Conservation (phyloP, 1,139 yeast species). For the Blastobotrys proliferans region DNA sequence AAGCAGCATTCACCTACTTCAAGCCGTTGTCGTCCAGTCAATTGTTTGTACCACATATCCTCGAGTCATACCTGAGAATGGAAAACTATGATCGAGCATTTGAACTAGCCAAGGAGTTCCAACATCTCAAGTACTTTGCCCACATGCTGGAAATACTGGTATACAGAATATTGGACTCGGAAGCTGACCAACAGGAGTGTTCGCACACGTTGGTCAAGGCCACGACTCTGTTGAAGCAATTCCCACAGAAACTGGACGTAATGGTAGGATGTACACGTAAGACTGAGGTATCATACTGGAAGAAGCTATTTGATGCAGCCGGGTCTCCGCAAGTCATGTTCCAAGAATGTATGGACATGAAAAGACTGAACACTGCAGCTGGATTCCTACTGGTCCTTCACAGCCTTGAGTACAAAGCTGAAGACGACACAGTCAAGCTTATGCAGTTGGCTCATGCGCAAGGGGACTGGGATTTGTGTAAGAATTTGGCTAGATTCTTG, state of each 20-base stretch:
- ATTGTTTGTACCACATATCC: slow-evolving; percentile 35
- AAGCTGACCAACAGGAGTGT: slow-evolving; percentile 25
- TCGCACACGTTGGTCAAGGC: slow-evolving; percentile 22
- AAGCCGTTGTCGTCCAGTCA: slow-evolving; percentile 36
- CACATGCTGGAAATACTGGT: slow-evolving; percentile 47
- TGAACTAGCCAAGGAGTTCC: slow-evolving; percentile 37
- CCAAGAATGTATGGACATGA: slow-evolving; percentile 34
- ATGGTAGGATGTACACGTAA: slow-evolving; percentile 60
- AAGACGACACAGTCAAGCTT: slow-evolving; percentile 29
- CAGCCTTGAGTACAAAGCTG: slow-evolving; percentile 12
- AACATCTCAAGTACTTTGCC: slow-evolving; percentile 44
- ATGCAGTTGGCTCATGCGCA: slow-evolving; percentile 33
- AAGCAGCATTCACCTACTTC: slow-evolving; percentile 34
- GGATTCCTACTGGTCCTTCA: slow-evolving; percentile 41
- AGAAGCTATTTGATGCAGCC: slow-evolving; percentile 42
- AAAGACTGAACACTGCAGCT: slow-evolving; percentile 40
- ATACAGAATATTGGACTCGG: slow-evolving; percentile 36
- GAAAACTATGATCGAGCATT: slow-evolving; percentile 30
- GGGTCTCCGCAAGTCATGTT: slow-evolving; percentile 40
- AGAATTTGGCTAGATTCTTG: slow-evolving; percentile 38
- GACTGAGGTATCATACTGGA: slow-evolving; percentile 63
- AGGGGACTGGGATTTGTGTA: slow-evolving; percentile 38
- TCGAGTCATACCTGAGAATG: slow-evolving; percentile 31
- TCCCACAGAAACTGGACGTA: slow-evolving; percentile 43
- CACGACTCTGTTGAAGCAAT: slow-evolving; percentile 30